Evolutionary conservation across 2,329 filamentous ascomycete genomes (phyloP).

Genomic region (Colletotrichum cordylinicola): DNA sequence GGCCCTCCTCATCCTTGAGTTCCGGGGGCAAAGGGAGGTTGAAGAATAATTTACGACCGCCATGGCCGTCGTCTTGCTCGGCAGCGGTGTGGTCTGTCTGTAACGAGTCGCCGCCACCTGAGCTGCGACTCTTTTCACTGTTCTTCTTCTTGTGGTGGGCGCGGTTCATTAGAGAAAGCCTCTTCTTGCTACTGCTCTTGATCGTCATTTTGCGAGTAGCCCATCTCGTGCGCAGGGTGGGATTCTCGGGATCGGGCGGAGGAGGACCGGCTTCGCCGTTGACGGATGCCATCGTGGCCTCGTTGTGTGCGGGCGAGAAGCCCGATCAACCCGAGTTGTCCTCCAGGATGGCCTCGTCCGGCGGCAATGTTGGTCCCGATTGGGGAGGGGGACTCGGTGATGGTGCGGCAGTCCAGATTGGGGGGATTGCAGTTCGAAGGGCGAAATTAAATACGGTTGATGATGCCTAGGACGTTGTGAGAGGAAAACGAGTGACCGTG

Average conservation of each 20-base stretch:
- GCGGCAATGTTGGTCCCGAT: slow-evolving; percentile 24
- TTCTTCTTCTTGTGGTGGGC: slow-evolving; percentile 67
- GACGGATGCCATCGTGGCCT: slow-evolving; percentile 29
- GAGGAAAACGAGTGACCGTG: slow-evolving; percentile 18
- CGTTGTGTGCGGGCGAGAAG: slow-evolving; percentile 26
- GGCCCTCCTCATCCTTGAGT: slow-evolving; percentile 81
- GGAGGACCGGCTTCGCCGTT: slow-evolving; percentile 38
- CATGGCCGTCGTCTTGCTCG: slow-evolving; percentile 45
- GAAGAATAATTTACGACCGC: slow-evolving; percentile 76
- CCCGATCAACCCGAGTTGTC: slow-evolving; percentile 45
- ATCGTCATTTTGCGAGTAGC: slow-evolving; percentile 88
- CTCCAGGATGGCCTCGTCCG: slow-evolving; percentile 45
- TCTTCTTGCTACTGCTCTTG: slow-evolving; percentile 78
- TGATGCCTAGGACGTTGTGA: background rate
- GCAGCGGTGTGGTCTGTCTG: slow-evolving; percentile 23
- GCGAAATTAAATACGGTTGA: background rate
- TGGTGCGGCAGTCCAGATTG: slow-evolving; percentile 1
- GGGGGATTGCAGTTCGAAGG: background rate
- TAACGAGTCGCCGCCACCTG: slow-evolving; percentile 34
- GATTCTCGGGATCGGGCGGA: slow-evolving; percentile 44
- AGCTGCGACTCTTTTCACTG: slow-evolving; percentile 73
- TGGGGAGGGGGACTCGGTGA: background rate
- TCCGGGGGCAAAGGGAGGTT: slow-evolving; percentile 80
- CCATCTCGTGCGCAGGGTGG: slow-evolving; percentile 86
- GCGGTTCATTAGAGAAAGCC: slow-evolving; percentile 81